These are phyloP conservation scores for Luffa acutangula DNA, from an alignment of 306 rosid species.

Conservation along the genomic window DNA sequence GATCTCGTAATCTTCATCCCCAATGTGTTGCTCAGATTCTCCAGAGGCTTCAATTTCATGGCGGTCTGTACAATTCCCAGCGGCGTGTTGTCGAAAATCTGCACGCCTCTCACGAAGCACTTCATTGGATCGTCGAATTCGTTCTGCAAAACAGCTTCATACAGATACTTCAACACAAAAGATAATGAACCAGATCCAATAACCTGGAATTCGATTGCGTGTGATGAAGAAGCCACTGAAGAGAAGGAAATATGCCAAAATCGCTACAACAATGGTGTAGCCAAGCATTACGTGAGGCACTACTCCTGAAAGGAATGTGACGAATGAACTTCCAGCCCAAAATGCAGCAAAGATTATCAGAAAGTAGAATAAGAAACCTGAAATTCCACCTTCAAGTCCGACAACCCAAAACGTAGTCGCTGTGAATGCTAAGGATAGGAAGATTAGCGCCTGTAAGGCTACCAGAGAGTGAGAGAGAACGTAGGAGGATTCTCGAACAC, in stretches of 20 bases:
- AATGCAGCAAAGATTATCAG: conserved; percentile 55
- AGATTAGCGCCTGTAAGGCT: conserved; percentile 33
- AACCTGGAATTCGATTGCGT: conserved; percentile 59
- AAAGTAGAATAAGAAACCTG: conserved; percentile 58
- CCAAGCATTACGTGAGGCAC: conserved; percentile 96
- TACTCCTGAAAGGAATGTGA: conserved; percentile 73
- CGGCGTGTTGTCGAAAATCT: conserved; percentile 77
- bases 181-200: conserved; percentile 96
- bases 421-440: conserved; percentile 52
- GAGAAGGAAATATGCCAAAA: conserved; percentile 72
- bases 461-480: conserved; percentile 56
- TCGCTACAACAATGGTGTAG: conserved; percentile 75
- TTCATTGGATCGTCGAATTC: conserved; percentile 45
- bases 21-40: conserved; percentile 46
- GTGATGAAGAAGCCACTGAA: conserved; percentile 94
- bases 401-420: conserved; percentile 76
- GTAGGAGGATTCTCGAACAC: conserved; percentile 58
- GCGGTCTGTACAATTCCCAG: conserved; percentile 28
- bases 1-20: conserved; percentile 49
- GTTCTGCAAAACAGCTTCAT: conserved; percentile 67
- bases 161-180: conserved; percentile 79
- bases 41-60: conserved; percentile 49
- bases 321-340: conserved; percentile 94
- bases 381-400: conserved; percentile 70
- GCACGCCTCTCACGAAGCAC: conserved; percentile 72